Evolutionary conservation across 306 rosid species (phyloP).

Genomic region (Astragalus membranaceus): DNA sequence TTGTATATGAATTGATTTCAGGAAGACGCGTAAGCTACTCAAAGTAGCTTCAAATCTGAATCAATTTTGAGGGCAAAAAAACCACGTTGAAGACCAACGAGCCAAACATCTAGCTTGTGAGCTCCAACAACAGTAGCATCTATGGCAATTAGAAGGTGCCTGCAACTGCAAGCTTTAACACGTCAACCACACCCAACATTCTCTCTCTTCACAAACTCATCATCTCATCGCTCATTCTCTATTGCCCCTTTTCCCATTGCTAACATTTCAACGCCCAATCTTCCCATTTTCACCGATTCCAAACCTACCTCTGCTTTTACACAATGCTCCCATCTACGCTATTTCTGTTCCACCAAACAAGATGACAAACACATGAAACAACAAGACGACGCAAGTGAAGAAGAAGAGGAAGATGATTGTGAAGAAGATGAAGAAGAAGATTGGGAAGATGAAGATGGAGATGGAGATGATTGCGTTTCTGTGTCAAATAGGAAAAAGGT

Average conservation of each 20-base stretch:
- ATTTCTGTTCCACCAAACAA: constrained; percentile 45
- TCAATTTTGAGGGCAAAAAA: too few species aligned
- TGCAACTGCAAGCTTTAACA: constrained; percentile 46
- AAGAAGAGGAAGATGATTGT: constrained; percentile 10
- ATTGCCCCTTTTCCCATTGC: constrained; percentile 13
- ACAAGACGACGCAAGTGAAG: constrained; percentile 18
- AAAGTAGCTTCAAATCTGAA: too few species aligned
- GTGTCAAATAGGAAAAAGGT: constrained; percentile 36
- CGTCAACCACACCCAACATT: constrained; percentile 48
- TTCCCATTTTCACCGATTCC: constrained; percentile 14
- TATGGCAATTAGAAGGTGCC: constrained; percentile 71
- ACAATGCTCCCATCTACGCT: constrained; percentile 34
- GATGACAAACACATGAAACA: constrained; percentile 16
- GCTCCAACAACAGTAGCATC: not conserved
- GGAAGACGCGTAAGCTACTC: too few species aligned
- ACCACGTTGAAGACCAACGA: too few species aligned
- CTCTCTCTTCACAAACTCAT: constrained; percentile 28
- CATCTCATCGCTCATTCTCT: constrained; percentile 28
- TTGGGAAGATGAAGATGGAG: not conserved
- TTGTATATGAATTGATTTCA: too few species aligned
- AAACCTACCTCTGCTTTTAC: constrained; percentile 11
- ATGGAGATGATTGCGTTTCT: constrained; percentile 28
- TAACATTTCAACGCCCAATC: constrained; percentile 1
- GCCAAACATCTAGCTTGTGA: not conserved
- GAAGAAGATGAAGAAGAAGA: constrained; percentile 11